These are phyloP conservation scores for Viola pubescens DNA, from an alignment of 441 rosid species.

Conservation along the genomic window DNA sequence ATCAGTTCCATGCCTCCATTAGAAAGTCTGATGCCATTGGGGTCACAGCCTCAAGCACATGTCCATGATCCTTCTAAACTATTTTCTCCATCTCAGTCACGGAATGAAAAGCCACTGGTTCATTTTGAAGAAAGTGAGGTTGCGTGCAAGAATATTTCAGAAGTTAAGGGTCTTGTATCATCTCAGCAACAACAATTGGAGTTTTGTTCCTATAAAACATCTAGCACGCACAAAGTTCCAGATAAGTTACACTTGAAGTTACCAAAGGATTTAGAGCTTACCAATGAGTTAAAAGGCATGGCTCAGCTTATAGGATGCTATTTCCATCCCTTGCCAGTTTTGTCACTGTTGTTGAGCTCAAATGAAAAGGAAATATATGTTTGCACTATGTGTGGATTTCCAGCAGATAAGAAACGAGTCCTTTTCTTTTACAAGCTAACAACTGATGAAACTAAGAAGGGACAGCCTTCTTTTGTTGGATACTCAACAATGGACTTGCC, in stretches of 20 bases:
- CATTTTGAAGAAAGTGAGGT: conserved; percentile 22
- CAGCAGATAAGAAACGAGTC: conserved; percentile 35
- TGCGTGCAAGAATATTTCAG: conserved; percentile 21
- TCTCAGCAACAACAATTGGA: conserved; percentile 24
- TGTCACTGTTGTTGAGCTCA: conserved; percentile 43
- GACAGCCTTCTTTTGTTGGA: conserved; percentile 71
- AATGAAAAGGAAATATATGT: conserved; percentile 49
- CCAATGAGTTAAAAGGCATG: conserved; percentile 37
- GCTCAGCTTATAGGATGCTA: conserved; percentile 68
- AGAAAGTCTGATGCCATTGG: conserved; percentile 13
- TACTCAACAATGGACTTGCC: conserved; percentile 48
- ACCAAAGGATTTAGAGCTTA: conserved; percentile 29
- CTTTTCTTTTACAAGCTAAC: conserved; percentile 59
- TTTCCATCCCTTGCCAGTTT: conserved; percentile 56
- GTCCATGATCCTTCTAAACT: conserved; percentile 23
- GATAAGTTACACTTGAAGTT: conserved; percentile 29
- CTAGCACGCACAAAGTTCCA: conserved; percentile 24
- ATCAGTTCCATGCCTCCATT: conserved; percentile 16
- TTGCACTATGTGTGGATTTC: conserved; percentile 53
- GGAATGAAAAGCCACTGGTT: conserved; percentile 23
- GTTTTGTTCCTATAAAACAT: conserved; percentile 19
- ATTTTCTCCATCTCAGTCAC: conserved; percentile 22
- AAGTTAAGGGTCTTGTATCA: conserved; percentile 18
- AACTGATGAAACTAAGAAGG: conserved; percentile 40
- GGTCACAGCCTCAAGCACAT: conserved; percentile 19